Evolutionary conservation across 1,139 yeast genomes (phyloP), one percentile per base, ranked within the genome.

Genomic region (Hemisphaericaspora xylanilytica): DNA sequence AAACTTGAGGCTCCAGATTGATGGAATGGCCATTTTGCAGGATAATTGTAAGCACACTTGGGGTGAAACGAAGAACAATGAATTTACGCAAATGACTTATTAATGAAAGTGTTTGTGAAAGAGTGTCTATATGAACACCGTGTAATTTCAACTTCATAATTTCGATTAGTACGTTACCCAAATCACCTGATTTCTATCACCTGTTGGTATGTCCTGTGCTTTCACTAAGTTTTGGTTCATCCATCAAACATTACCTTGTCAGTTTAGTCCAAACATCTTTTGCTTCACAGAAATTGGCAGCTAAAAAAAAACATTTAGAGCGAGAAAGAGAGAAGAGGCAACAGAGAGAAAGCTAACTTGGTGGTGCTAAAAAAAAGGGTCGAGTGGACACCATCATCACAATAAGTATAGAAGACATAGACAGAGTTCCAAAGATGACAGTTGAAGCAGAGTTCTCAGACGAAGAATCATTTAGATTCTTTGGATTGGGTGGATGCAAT

Each of bases 401-500:
- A 14, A 13, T 3, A n/a, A n/a, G n/a, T n/a, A n/a, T n/a, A n/a
- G n/a, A n/a, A n/a, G n/a, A n/a, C n/a, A n/a, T n/a, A n/a, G n/a
- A n/a, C n/a, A n/a, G n/a, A n/a, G n/a, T n/a, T 20, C 8, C 21
- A 20, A 5, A 20, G 28, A 47, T 44, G 49, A 41, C 40, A 11
- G 46, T 39, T 3, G 40, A 46, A 11, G 22, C 11, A 8, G 41
- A 36, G 21, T 39, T 37, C 15, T 24, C 48, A 9, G 81, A 76
- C 37, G 65, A 69, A 30, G 53, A 49, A 18, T 39, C 29, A 42
- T 75, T 88, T 56, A 78, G 79, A 58, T 92, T 92, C 67, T 80
- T 87, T 45, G 92, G 96, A 25, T 75, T 92, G n/a, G 99, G 99
- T n/a, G 99, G 97, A n/a, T 95, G 98, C 49, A 88, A 85, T 53